These are phyloP conservation scores for Stagonosporopsis chrysanthemi DNA, from an alignment of 2,329 filamentous ascomycete species.

Conservation along the genomic window DNA sequence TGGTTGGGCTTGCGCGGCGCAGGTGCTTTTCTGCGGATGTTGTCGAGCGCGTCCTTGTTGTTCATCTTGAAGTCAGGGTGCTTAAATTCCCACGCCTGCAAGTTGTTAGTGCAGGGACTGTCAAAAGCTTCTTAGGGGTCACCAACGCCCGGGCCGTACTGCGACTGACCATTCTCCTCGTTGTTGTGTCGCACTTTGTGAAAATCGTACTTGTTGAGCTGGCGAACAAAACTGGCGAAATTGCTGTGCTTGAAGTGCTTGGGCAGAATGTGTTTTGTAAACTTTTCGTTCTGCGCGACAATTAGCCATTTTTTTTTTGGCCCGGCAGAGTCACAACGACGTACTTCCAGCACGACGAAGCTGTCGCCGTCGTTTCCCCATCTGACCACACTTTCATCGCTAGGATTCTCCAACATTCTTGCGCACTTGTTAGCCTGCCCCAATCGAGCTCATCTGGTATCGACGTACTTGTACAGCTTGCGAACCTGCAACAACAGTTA, in stretches of 20 bases:
- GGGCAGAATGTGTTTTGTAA: conserved; percentile 94
- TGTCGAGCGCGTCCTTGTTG: conserved; percentile 95
- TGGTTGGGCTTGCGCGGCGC: conserved; percentile 77
- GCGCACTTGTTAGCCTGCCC: conserved; percentile 36
- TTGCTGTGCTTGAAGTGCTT: conserved; percentile 99
- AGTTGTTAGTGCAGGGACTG: conserved; percentile 22
- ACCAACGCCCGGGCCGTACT: conserved; percentile 78
- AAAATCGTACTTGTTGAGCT: conserved; percentile 97
- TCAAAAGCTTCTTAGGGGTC: background rate
- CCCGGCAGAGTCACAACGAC: conserved; percentile 19
- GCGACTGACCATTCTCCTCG: conserved; percentile 81
- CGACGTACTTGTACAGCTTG: conserved; percentile 92
- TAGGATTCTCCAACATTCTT: conserved; percentile 96
- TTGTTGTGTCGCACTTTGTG: conserved; percentile 96
- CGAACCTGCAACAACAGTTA: conserved; percentile 72
- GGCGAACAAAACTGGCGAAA: conserved; percentile 94
- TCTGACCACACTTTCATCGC: conserved; percentile 89
- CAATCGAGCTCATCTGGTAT: background rate
- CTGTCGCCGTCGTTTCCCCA: conserved; percentile 96
- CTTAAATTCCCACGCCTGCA: conserved; percentile 91
- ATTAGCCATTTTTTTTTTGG: conserved; percentile 23
- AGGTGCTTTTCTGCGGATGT: conserved; percentile 93
- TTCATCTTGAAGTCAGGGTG: conserved; percentile 96
- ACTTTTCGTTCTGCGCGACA: conserved; percentile 83
- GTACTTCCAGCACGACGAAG: conserved; percentile 95